These are phyloP conservation scores for Rosa rugosa DNA, from an alignment of 306 rosid genomes.

Conservation along the genomic window DNA sequence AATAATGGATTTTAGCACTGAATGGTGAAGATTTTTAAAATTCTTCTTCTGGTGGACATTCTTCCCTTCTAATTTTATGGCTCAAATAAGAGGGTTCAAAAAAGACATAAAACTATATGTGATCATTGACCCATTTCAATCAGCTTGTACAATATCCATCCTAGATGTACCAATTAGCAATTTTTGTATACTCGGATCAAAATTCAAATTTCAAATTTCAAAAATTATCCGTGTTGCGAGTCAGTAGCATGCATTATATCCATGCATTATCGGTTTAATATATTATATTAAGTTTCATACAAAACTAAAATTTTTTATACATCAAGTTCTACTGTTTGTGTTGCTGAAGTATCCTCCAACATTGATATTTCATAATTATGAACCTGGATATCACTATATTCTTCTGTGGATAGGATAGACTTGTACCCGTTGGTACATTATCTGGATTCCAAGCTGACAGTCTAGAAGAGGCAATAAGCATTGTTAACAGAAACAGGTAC, in stretches of 20 bases:
- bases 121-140: background rate
- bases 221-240: background rate
- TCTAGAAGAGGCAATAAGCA: conserved; percentile 80
- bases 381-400: background rate
- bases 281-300: background rate
- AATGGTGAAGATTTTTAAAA: background rate
- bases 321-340: background rate
- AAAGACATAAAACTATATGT: background rate
- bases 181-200: no score
- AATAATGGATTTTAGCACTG: background rate
- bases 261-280: background rate
- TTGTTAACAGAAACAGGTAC: conserved; percentile 78
- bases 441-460: conserved; percentile 64
- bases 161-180: no score
- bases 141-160: background rate
- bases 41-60: background rate
- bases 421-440: background rate
- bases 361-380: background rate
- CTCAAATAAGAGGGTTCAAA: background rate
- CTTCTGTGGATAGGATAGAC: background rate
- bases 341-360: background rate
- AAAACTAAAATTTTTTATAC: no score
- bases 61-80: background rate
- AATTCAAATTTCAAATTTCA: no score
- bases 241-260: no score